phyloP scores from a whole-genome alignment of 805 yeast genomes.

The Metschnikowia reukaufii region DNA sequence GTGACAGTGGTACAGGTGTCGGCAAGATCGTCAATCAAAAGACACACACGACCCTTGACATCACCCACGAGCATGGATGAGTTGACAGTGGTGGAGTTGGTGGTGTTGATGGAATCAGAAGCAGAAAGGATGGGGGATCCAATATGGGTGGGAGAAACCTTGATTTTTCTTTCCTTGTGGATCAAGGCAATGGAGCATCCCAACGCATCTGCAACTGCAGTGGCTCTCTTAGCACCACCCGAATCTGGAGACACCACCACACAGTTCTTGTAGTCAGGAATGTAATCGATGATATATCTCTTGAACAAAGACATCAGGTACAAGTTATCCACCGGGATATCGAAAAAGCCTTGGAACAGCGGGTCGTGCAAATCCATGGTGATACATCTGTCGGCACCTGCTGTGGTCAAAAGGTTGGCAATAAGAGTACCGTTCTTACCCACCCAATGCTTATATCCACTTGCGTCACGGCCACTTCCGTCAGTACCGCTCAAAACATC shows the following conservation, averaged over 20 bases:
- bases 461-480: constrained; percentile 42
- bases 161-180: constrained; percentile 83
- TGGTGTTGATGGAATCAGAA: constrained; percentile 17
- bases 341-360: constrained; percentile 96
- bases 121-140: constrained; percentile 23
- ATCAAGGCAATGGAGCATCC: constrained; percentile 90
- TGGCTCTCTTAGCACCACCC: constrained; percentile 98
- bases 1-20: constrained; percentile 93
- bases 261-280: constrained; percentile 79
- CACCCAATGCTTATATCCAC: constrained; percentile 91
- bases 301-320: constrained; percentile 86
- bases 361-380: constrained; percentile 99
- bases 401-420: constrained; percentile 81
- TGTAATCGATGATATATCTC: constrained; percentile 73
- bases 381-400: constrained; percentile 95
- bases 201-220: constrained; percentile 86
- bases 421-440: constrained; percentile 93
- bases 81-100: constrained; percentile 45
- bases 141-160: constrained; percentile 27
- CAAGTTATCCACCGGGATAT: constrained; percentile 92
- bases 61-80: constrained; percentile 97
- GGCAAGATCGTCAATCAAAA: constrained; percentile 89
- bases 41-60: constrained; percentile 80
- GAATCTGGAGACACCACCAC: constrained; percentile 98
- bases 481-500: constrained; percentile 35